Percentiles rank a stretch among this genome's conserved stretches.
These are phyloP conservation scores for Penicillium fuscoglaucum DNA, from an alignment of 2,329 filamentous ascomycete species.

Conservation along the genomic window DNA sequence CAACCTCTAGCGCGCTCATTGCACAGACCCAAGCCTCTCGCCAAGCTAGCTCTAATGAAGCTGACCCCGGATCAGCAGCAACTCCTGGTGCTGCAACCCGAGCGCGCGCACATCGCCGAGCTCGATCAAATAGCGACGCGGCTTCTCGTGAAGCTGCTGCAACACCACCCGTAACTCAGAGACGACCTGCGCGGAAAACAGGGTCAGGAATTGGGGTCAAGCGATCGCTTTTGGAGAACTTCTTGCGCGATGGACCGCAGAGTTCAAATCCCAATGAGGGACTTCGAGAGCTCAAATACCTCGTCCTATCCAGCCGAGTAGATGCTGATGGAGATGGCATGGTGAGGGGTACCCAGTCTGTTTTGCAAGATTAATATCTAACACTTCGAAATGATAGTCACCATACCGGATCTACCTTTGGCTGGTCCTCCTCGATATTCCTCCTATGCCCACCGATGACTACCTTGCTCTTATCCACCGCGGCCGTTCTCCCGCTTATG, in stretches of 20 bases:
- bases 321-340: conserved; percentile 56
- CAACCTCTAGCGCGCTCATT: conserved; percentile 64
- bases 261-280: conserved; percentile 59
- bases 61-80: conserved; percentile 29
- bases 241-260: conserved; percentile 77
- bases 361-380: conserved; percentile 7
- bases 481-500: conserved; percentile 89
- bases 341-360: conserved; percentile 36
- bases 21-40: conserved; percentile 44
- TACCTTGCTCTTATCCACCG: conserved; percentile 91
- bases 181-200: conserved; percentile 46
- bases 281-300: conserved; percentile 49
- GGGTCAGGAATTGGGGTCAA: conserved; percentile 47
- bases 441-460: conserved; percentile 78
- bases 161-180: conserved; percentile 27
- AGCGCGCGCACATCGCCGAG: conserved; percentile 49
- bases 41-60: conserved; percentile 18
- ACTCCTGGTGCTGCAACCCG: conserved; percentile 30
- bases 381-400: conserved; percentile 59
- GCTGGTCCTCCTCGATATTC: conserved; percentile 87
- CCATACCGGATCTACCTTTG: conserved; percentile 92
- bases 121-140: conserved; percentile 73
- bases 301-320: conserved; percentile 52
- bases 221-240: conserved; percentile 63
- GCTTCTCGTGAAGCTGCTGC: conserved; percentile 42